These are phyloP conservation scores for Candida hungchunana DNA, from an alignment of 805 yeast species.

Conservation along the genomic window DNA sequence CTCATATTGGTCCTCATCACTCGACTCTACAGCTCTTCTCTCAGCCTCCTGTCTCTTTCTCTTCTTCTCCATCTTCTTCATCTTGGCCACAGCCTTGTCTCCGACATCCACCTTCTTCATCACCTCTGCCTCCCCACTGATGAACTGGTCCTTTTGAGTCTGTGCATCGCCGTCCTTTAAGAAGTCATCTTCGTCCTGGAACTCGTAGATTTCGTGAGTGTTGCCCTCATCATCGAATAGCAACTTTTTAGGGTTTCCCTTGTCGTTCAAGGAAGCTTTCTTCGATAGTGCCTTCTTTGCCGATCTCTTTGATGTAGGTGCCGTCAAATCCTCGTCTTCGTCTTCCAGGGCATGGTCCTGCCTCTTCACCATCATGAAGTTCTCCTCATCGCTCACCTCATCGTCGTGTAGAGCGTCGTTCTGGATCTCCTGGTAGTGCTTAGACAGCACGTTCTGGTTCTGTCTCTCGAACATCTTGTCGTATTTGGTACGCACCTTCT, in stretches of 20 bases:
- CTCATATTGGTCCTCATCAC: slow-evolving; percentile 23
- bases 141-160: slow-evolving; percentile 62
- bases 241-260: slow-evolving; percentile 72
- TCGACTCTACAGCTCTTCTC: slow-evolving; percentile 35
- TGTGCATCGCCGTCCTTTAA: slow-evolving; percentile 62
- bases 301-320: slow-evolving; percentile 77
- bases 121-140: slow-evolving; percentile 57
- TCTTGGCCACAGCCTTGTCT: slow-evolving; percentile 74
- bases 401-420: slow-evolving; percentile 31
- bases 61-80: slow-evolving; percentile 83
- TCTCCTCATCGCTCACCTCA: slow-evolving; percentile 40
- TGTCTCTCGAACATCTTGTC: slow-evolving; percentile 95
- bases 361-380: slow-evolving; percentile 78
- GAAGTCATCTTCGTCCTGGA: slow-evolving; percentile 88
- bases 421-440: slow-evolving; percentile 77
- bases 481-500: slow-evolving; percentile 74
- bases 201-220: slow-evolving; percentile 87
- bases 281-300: slow-evolving; percentile 84
- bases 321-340: slow-evolving; percentile 56
- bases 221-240: slow-evolving; percentile 92
- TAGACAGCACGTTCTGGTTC: slow-evolving; percentile 87
- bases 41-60: slow-evolving; percentile 81
- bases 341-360: slow-evolving; percentile 68
- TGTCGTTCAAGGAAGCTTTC: slow-evolving; percentile 58
- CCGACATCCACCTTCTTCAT: slow-evolving; percentile 71